Evolutionary conservation across 2,329 filamentous ascomycete species (phyloP), one percentile per base, ranked within the genome.

Genomic region (Epichloe sp.): DNA sequence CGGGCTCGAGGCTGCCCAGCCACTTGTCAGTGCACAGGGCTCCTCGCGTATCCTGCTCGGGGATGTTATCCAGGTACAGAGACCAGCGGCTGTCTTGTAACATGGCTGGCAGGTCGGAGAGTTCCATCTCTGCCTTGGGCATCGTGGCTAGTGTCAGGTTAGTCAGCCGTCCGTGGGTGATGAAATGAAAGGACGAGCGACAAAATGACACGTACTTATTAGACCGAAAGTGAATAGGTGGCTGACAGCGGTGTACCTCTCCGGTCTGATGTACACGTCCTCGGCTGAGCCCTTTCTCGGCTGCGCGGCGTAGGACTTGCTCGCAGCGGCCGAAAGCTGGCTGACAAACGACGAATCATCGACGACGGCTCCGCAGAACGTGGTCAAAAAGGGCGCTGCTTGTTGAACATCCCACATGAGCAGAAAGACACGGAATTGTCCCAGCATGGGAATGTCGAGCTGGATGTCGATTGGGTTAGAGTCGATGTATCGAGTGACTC

Each of bases 391-490:
- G 1, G 69, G 67, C 50, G 69, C 69, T 3, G 75, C 73, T 35
- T 72, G 64, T 50, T 74, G 70, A 2, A 87, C 71, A 58, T 86
- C 74, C 60, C 78, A 79, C 54, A 80, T 77, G 54, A 90, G 76
- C 54, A 89, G 75, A 63, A 86, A 88, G 44, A 88, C 77, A 47
- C 83, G 77, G 70, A 89, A 90, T 60, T 90, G 86, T 26, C 85
- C 82, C 5, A 89, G 71, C 65, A 88, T 78, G 1, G 86, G 86
- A 44, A 89, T 86, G 60, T 89, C 86, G 5, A 88, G 78, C 62
- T 90, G 84, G 31, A 89, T 70, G 58, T 89, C 82, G 42, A 90
- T 79, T 0, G 85, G 85, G 59, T 89, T 90, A 3, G 85, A 82
- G 65, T 90, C 86, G 48, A 88, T 77, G 61, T 84, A 88, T 31